These are phyloP conservation scores for Aspergillus neotritici DNA, from an alignment of 2,329 filamentous ascomycete genomes.

Conservation along the genomic window DNA sequence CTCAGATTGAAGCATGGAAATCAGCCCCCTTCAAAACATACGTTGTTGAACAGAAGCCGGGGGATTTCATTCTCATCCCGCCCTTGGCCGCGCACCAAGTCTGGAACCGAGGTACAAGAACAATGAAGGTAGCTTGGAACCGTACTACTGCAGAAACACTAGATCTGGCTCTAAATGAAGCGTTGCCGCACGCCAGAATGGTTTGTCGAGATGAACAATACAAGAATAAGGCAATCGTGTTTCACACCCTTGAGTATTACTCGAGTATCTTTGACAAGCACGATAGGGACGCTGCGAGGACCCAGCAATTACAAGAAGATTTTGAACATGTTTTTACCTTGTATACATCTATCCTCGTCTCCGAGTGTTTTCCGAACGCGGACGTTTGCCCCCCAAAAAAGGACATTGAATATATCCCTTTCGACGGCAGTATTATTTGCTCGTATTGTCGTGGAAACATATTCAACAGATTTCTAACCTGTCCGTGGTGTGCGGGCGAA, in stretches of 20 bases:
- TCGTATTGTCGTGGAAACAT: conserved; percentile 95
- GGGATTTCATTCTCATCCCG: conserved; percentile 90
- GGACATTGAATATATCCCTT: conserved; percentile 68
- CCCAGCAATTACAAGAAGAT: conserved; percentile 70
- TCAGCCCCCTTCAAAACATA: conserved; percentile 90
- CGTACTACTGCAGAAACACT: conserved; percentile 88
- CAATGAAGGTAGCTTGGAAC: conserved; percentile 98
- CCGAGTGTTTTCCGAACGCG: conserved; percentile 67
- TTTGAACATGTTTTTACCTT: conserved; percentile 75
- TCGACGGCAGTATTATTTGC: conserved; percentile 88
- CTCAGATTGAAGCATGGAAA: conserved; percentile 92
- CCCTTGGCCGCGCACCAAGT: conserved; percentile 94
- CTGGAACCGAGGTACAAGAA: conserved; percentile 93
- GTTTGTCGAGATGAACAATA: conserved; percentile 98
- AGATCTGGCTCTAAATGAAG: conserved; percentile 77
- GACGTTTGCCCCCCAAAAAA: conserved; percentile 57
- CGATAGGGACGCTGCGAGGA: conserved; percentile 46
- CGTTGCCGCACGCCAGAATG: conserved; percentile 78
- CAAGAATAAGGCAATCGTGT: conserved; percentile 95
- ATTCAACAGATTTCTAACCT: conserved; percentile 94
- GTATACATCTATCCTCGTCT: conserved; percentile 71
- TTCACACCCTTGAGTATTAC: conserved; percentile 80
- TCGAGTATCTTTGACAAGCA: conserved; percentile 52
- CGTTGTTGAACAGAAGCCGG: conserved; percentile 80
- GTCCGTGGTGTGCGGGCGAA: conserved; percentile 72